Base-by-base conservation (phyloP, 371 early-diverging fungal species). In the Conidiobolus incongruus region DNA sequence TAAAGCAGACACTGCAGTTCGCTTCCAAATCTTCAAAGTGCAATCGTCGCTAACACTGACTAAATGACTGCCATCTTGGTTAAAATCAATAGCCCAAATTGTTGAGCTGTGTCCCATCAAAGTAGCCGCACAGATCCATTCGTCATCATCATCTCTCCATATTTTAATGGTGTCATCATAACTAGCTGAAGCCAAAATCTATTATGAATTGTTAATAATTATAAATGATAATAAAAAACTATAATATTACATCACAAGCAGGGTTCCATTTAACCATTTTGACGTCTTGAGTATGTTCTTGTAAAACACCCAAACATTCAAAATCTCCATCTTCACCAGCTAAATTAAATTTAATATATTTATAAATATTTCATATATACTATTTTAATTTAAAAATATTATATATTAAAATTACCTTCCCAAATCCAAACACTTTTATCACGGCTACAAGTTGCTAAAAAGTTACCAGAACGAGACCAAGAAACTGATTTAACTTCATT, bases 361-460 rank as follows among this genome's bases (percentile, higher is more conserved):
- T 30, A n/a, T n/a, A n/a, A n/a, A n/a, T n/a, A n/a, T n/a, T n/a
- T n/a, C n/a, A n/a, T n/a, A n/a, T n/a, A n/a, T n/a, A n/a, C n/a
- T n/a, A n/a, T n/a, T 24, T 35, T 15, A n/a, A 35, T 11, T 2
- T 15, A 10, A 33, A 21, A 38, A 15, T 30, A 39, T 12, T 21
- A 28, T 33, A 15, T 12, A 21, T n/a, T n/a, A n/a, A 36, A 31
- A 36, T 53, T 63, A 62, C 78, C 72, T 57, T 93, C 93, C 96
- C 96, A 93, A 51, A 94, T 86, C 95, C 95, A 94, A 22, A 94
- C 90, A 51, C 77, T 81, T 58, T 91, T 92, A 61, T 94, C 95
- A 35, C 95, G 62, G 39, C 82, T 77, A 52, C 93, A 92, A 0
- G 91, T 93, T 2, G 96, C 89, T 35, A 96, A 52, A 13, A 92